Base-by-base conservation (phyloP, 1,284 basidiomycete genomes). In the Cryptococcus hybrid region DNA sequence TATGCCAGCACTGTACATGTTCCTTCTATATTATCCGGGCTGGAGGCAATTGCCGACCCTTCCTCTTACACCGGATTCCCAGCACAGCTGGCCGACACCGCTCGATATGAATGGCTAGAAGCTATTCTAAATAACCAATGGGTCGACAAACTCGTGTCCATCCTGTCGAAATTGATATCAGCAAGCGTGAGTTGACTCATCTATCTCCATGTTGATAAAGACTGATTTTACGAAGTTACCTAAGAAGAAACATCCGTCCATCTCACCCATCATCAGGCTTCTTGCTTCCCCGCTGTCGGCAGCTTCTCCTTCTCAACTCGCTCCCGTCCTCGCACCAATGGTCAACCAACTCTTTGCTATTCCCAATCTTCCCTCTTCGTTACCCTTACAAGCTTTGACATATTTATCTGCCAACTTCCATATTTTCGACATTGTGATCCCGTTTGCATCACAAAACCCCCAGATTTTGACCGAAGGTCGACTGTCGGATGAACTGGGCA, bases 371-470 rank as follows among this genome's bases (percentile, higher is more conserved):
- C 73, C 72, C 5, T 61, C 69, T 3, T 58, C 62, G n/a, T 61
- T 78, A 30, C 77, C 77, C n/a, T 54, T 78, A 35, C 56, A 67
- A 2, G 67, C 74, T 2, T 64, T 78, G 15, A 74, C 73, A 3
- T 62, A 73, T 39, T 65, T 78, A 11, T 75, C 69, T 13, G 47
- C 59, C 2, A 56, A 64, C 24, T 64, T 78, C 1, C 72, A 74
- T 0, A 60, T 78, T 3, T 77, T 78, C 60, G 56, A 58, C 2
- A 48, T 60, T 9, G 56, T 78, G 6, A 55, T 78, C 3, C 76
- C 76, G 1, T 61, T 58, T 7, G 71, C 71, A 0, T 63, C 68
- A 0, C 46, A 52, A 0, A 15, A 66, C 5, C 64, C 68, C 0
- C 37, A 55, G 1, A 42, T 75, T 0, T 61, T 78, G 0, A 35